Base-by-base conservation (phyloP, 1,139 yeast species). In the Taphrina confusa region DNA sequence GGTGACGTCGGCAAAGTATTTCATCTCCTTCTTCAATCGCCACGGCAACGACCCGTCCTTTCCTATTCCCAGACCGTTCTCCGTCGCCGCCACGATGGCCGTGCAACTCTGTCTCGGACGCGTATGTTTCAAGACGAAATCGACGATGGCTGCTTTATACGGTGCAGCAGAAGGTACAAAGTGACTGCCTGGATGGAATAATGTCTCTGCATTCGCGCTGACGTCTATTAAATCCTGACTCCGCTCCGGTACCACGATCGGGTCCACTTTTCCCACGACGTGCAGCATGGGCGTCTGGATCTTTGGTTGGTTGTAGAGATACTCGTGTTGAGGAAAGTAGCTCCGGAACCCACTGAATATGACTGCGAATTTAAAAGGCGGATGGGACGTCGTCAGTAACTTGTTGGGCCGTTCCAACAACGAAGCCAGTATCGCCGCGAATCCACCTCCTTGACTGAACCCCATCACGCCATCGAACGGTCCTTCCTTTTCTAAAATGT, bases 401-500 rank as follows among this genome's bases (percentile, higher is more conserved):
- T 44, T 18, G 51, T 47, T 44, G 46, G 61, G 58, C 4, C 58
- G 42, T 27, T 49, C 62, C 23, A 61, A 46, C 40, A 57, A 25
- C 2, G 62, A 52, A 2, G 57, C 44, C 16, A 61, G 46, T 4
- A 47, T 46, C 20, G 75, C 82, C 0, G 94, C 82, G 70, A 92
- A 75, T 2, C 95, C 95, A 0, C 96, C 94, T 65, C 98, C 98
- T 72, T 92, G 97, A 18, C 94, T 85, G 70, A 91, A 92, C 1
- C 97, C 97, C 60, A 92, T 74, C 28, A 91, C 77, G 1, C 97
- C 97, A 61, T 83, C 85, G 69, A 85, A 90, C 0, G 97, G 97
- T 0, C 97, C 97, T 65, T 89, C 78, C 63, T 77, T 74, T 50
- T 77, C 75, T 65, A 88, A 82, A 61, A 84, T 78, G n/a, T 55